Base-by-base conservation (phyloP, 1,284 basidiomycete genomes). In the Neonothopanus nambi region DNA sequence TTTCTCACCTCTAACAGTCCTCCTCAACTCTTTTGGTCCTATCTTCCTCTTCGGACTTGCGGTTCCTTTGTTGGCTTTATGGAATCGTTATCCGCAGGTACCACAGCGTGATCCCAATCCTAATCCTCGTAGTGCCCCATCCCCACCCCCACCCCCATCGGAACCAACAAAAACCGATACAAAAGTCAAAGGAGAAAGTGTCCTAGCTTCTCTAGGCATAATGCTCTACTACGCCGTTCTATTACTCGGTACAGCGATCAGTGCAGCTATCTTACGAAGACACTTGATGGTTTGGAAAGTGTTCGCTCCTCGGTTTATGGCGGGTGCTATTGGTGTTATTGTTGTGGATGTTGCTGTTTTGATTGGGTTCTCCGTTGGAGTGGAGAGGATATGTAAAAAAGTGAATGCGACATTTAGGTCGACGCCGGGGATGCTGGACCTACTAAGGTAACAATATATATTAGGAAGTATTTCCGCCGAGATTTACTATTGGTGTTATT, bases 201-300 rank as follows among this genome's bases (percentile, higher is more conserved):
- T 79, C 23, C 71, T 83, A 3, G 80, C 87, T 0, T 75, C 74
- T 0, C 66, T 95, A 0, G 85, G 81, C 0, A 73, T 90, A 56
- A 78, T 85, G 72, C 70, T 86, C 2, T 95, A 95, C 67, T 88
- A 89, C 65, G 70, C 80, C 3, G 63, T 76, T 3, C 66, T 97
- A 26, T 70, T 92, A 0, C 66, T 96, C 5, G 84, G 89, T 3
- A 83, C 84, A 8, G 86, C 92, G 3, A 68, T 84, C 5, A 88
- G 86, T 55, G 87, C 93, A 0, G 88, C 89, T 3, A 81, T 85
- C 64, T 75, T 98, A 51, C 71, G 94, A 53, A 70, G 96, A 38
- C 97, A 99, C 70, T 70, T 99, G 60, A 98, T 99, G 95, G 94
- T 98, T 35, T 99, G 96, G 94, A 98, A 98, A 72, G 88, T 98